phyloP scores from a whole-genome alignment of 140 eudicot genomes.

The Bidens hawaiensis region DNA sequence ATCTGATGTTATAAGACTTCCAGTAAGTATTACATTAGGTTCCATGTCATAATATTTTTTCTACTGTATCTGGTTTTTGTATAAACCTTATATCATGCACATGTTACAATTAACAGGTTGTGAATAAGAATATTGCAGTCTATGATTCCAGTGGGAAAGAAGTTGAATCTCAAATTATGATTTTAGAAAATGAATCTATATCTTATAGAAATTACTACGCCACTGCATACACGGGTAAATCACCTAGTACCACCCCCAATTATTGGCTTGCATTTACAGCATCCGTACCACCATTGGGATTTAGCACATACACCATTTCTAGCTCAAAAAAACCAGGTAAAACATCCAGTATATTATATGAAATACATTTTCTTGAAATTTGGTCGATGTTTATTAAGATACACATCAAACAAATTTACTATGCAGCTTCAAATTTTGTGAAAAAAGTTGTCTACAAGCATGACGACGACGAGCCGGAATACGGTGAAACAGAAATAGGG shows the following conservation, averaged over 20 bases:
- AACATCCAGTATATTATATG: background rate
- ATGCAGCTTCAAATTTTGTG: constrained; percentile 50
- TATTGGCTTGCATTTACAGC: constrained; percentile 86
- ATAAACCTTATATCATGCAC: background rate
- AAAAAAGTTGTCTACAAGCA: constrained; percentile 28
- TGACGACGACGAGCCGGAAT: constrained; percentile 35
- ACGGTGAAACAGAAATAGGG: constrained; percentile 54
- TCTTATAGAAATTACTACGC: constrained; percentile 52
- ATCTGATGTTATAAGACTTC: constrained; percentile 65
- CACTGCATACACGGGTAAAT: constrained; percentile 62
- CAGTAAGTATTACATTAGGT: constrained; percentile 54
- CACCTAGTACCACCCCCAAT: constrained; percentile 51
- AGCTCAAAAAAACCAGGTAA: constrained; percentile 50
- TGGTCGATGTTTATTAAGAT: no score
- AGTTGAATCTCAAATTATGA: constrained; percentile 73
- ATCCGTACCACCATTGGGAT: constrained; percentile 84
- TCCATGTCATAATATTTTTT: background rate
- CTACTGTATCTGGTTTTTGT: background rate
- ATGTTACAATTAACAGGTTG: constrained; percentile 46
- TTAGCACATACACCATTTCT: constrained; percentile 56
- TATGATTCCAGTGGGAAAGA: constrained; percentile 67
- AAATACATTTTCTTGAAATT: background rate
- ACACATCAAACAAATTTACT: background rate
- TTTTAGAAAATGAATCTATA: constrained; percentile 61
- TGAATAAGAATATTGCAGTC: constrained; percentile 51